phyloP scores from a whole-genome alignment of 2,329 filamentous ascomycete genomes.

The Parastagonospora nodorum region DNA sequence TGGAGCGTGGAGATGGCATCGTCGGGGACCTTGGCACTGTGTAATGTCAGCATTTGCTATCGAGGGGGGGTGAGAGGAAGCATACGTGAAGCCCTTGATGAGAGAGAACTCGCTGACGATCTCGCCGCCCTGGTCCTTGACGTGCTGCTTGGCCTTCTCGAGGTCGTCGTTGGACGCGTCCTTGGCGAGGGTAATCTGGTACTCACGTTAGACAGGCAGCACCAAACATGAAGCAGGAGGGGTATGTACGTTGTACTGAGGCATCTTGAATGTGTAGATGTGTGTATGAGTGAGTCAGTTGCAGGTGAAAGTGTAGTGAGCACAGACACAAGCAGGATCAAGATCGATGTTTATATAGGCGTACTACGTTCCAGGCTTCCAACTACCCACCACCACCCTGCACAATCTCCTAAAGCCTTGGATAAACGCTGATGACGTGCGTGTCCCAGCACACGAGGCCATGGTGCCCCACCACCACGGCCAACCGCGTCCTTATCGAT shows the following conservation, averaged over 20 bases:
- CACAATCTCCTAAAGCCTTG: constrained; percentile 25
- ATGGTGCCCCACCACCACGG: constrained; percentile 17
- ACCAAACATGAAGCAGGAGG: not conserved
- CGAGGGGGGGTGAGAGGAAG: constrained; percentile 16
- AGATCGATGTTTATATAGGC: constrained; percentile 29
- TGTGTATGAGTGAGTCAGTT: constrained; percentile 4
- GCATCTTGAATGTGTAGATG: constrained; percentile 11
- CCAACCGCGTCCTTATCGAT: constrained; percentile 38
- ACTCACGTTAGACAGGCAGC: constrained; percentile 4
- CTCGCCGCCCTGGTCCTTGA: constrained; percentile 75
- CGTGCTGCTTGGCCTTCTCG: constrained; percentile 77
- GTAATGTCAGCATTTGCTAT: constrained; percentile 6
- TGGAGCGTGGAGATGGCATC: constrained; percentile 70
- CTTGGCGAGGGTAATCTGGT: constrained; percentile 78
- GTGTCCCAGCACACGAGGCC: constrained; percentile 6
- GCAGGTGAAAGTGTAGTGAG: constrained; percentile 7
- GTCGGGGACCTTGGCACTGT: constrained; percentile 73
- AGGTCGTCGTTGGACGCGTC: constrained; percentile 70
- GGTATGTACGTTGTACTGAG: constrained; percentile 21
- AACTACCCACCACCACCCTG: constrained; percentile 9
- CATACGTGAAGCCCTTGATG: constrained; percentile 93
- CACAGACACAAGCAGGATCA: not conserved
- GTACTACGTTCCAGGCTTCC: not conserved
- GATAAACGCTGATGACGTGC: constrained; percentile 32
- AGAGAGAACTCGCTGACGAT: constrained; percentile 81